Conservation (phyloP, 2,329 filamentous ascomycete species). For the Pseudodiploospora longispora region DNA sequence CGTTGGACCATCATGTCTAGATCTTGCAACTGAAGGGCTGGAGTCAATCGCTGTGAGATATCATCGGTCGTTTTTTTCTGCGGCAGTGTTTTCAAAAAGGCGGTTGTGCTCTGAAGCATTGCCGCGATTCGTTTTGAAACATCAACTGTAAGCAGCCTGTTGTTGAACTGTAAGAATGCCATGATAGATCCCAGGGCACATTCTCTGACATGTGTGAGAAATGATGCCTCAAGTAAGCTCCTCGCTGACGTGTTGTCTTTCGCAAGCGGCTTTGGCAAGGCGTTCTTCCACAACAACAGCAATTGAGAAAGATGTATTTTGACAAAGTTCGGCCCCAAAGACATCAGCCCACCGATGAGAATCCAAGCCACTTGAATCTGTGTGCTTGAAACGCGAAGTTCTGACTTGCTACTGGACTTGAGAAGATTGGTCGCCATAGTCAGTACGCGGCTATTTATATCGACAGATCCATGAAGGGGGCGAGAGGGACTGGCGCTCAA, state of each 20-base stretch:
- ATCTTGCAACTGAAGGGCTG: conserved; percentile 81
- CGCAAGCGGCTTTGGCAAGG: conserved; percentile 84
- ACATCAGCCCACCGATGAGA: conserved; percentile 92
- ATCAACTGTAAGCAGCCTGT: conserved; percentile 82
- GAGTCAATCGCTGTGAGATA: conserved; percentile 71
- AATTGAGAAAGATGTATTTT: conserved; percentile 96
- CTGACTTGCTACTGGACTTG: conserved; percentile 85
- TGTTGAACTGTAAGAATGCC: conserved; percentile 90
- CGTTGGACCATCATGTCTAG: conserved; percentile 89
- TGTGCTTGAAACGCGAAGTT: conserved; percentile 82
- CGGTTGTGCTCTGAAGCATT: conserved; percentile 91
- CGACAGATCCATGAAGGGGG: conserved; percentile 87
- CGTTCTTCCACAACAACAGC: conserved; percentile 93
- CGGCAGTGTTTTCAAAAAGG: conserved; percentile 80
- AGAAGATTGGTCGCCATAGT: conserved; percentile 86
- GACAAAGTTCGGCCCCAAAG: conserved; percentile 92
- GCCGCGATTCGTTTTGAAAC: conserved; percentile 85
- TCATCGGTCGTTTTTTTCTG: conserved; percentile 81
- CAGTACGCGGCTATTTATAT: conserved; percentile 86
- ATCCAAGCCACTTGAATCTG: conserved; percentile 99
- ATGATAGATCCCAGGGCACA: conserved; percentile 87
- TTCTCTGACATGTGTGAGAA: conserved; percentile 88
- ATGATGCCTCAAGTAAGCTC: conserved; percentile 81
- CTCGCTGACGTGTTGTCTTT: conserved; percentile 83
- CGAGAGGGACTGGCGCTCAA: conserved; percentile 83